Base-by-base conservation (phyloP, 441 rosid species). In the Croton laevigatus region DNA sequence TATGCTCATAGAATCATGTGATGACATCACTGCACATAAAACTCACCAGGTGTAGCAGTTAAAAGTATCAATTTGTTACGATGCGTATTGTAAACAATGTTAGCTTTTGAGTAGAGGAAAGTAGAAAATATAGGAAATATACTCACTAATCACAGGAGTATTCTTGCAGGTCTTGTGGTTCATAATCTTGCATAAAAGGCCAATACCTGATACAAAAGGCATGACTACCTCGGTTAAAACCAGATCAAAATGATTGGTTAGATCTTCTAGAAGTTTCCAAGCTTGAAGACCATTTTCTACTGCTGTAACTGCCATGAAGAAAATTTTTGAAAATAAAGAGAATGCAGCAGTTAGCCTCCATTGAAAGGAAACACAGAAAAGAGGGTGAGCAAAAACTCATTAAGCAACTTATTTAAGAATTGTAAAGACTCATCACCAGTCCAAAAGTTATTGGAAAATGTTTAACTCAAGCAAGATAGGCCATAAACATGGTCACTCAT, bases 11-110 rank as follows among this genome's bases (percentile, higher is more conserved):
- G 95, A 89, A 71, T 89, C 98, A 75, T 84, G 88, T 75, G 98
- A 84, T 66, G 98, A 93, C 94, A 91, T 93, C 97, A 93, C 98
- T 93, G 90, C 89, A 83, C 66, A 60, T 69, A 86, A 17, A 77
- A 75, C 78, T 71, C 80, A 71, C 73, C 70, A 79, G 69, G 61
- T 57, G 37, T 57, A 57, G 38, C 60, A 7, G 77, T 70, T 69
- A 75, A 76, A 78, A 78, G 74, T 66, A 82, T 66, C 76, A 61
- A 66, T 60, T 17, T 57, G n/a, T 57, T 67, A 44, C 60, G 7
- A 19, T 46, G 49, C 59, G 23, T 27, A 7, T 27, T 37, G 61
- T 27, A 27, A 57, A 13, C n/a, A 27, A 9, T 57, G 37, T 57
- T 57, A 27, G 8, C 32, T 27, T 57, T 27, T 57, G 38, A 23